Conservation (phyloP, 148 eudicot genomes). For the Selenicereus undatus region DNA sequence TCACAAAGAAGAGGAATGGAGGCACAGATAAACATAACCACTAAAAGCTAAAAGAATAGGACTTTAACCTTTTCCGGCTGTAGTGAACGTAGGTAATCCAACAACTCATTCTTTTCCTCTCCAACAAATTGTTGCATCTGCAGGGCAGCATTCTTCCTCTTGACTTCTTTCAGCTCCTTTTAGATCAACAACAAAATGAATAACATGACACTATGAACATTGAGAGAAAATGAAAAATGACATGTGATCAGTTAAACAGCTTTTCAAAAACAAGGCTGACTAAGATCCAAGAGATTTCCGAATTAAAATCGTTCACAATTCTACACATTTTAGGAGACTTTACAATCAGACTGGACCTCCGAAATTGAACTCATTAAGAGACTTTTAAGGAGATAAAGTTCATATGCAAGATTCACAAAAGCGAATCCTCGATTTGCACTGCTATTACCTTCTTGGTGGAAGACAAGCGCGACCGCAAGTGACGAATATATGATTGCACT, state of each 20-base stretch:
- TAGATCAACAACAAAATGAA: not conserved
- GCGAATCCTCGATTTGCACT: not conserved
- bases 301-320: no score
- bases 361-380: not conserved
- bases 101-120: slow-evolving; percentile 93
- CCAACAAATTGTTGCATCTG: slow-evolving; percentile 99
- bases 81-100: slow-evolving; percentile 87
- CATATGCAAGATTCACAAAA: not conserved
- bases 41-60: not conserved
- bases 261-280: not conserved
- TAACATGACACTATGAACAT: not conserved
- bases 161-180: slow-evolving; percentile 82
- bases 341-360: no score
- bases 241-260: not conserved
- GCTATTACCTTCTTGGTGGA: slow-evolving; percentile 64
- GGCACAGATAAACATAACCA: not conserved
- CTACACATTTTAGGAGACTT: no score
- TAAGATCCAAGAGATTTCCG: no score
- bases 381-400: not conserved
- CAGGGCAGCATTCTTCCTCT: slow-evolving; percentile 89
- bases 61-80: slow-evolving; percentile 80
- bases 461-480: slow-evolving; percentile 64
- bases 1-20: not conserved
- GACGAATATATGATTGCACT: slow-evolving; percentile 57
- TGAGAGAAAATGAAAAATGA: not conserved